Evolutionary conservation across 306 rosid genomes (phyloP), one percentile per base, ranked within the genome.

Genomic region (Psophocarpus tetragonolobus): DNA sequence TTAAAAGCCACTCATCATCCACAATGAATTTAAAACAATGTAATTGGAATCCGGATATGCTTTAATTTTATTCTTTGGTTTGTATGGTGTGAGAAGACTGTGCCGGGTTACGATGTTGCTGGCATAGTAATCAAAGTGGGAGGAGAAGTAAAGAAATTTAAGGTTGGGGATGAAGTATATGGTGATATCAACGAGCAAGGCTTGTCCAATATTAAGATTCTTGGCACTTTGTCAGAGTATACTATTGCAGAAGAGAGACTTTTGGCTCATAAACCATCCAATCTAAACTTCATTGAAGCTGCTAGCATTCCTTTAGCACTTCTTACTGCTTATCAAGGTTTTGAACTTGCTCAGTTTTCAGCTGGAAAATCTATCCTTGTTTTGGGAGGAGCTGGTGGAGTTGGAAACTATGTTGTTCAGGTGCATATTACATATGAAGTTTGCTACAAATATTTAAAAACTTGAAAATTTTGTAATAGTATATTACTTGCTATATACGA

Each of bases 371-470:
- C 93, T 6, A 67, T 93, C 32, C 92, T 90, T 68, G 91, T 92
- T 62, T 56, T 92, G 23, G 96, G 96, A 11, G 97, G 96, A 32
- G 92, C 91, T 35, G 96, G 96, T 27, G 96, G 96, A 30, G 90
- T 91, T 24, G 97, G 97, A 51, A 81, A 78, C 47, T 78, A 27
- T 4, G 68, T 58, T 56, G 84, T 93, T 80, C 96, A 93, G 93
- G 95, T 91, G 58, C 1, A 20, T 21, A 47, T 41, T 64, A n/a
- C 6, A 54, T 71, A 26, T 57, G 6, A 50, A 50, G 4, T 18
- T 53, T 60, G 8, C 36, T 27, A 14, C 36, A n/a, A 17, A 48
- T 48, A 6, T 51, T 51, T 51, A 8, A 1, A 51, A 51, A 51
- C 2, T 1, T 29, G 4, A 1, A 39, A 39, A 39, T n/a, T n/a